These are phyloP conservation scores for Mantamonas sphyraenae DNA, from an alignment of 78 protist species.

Conservation along the genomic window DNA sequence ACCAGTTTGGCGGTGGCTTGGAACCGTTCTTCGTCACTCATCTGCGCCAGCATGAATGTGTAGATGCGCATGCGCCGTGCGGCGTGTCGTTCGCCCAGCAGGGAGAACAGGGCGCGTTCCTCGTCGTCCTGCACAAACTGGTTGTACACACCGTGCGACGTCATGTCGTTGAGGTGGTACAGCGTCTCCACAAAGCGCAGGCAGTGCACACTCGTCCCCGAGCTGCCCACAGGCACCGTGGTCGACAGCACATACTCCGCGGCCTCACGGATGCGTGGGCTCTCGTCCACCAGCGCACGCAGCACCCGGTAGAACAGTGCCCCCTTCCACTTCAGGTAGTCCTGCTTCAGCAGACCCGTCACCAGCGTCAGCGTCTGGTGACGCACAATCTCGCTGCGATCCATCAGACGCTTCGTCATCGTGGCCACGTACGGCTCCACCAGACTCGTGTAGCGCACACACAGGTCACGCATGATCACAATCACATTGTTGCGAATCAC, in stretches of 20 bases:
- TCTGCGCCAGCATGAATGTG: not conserved
- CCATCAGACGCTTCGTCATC: not conserved
- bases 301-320: slow-evolving; percentile 2
- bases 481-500: not conserved
- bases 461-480: slow-evolving; percentile 7
- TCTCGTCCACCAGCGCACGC: slow-evolving; percentile 2
- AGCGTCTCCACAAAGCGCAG: slow-evolving; percentile 8
- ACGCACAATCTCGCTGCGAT: not conserved
- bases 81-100: not conserved
- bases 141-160: slow-evolving; percentile 8
- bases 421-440: slow-evolving; percentile 6
- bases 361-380: slow-evolving; percentile 5
- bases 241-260: not conserved
- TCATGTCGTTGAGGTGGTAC: slow-evolving; percentile 12
- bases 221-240: too few species aligned
- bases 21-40: slow-evolving; percentile 5
- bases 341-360: not conserved
- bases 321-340: slow-evolving; percentile 22
- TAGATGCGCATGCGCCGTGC: not conserved
- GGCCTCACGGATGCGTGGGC: not conserved
- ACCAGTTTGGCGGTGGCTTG: not conserved
- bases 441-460: slow-evolving; percentile 8
- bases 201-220: not conserved
- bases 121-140: not conserved
- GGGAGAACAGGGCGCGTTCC: slow-evolving; percentile 2